Conservation (phyloP, 345 rosid genomes). For the Ceriops zippeliana region DNA sequence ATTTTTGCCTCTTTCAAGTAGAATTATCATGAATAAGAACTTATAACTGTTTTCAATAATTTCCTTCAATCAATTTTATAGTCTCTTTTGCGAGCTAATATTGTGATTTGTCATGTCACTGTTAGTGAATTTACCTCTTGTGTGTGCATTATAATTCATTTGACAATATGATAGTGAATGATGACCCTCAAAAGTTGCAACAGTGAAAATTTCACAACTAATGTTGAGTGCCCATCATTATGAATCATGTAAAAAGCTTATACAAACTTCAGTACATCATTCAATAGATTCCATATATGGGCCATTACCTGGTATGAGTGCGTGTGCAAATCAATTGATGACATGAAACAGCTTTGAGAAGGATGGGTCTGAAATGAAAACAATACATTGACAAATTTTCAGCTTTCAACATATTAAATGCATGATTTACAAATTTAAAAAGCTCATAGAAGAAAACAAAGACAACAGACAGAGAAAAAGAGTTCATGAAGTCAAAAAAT, state of each 20-base stretch:
- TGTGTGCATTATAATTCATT: not conserved
- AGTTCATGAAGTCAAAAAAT: not conserved
- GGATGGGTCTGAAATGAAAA: constrained; percentile 75
- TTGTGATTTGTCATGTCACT: too few relatives aligned
- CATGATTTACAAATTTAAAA: not conserved
- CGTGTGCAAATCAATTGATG: constrained; percentile 87
- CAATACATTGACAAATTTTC: not conserved
- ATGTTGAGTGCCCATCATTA: too few relatives aligned
- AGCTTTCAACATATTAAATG: not conserved
- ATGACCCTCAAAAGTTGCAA: not conserved
- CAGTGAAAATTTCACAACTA: constrained; percentile 5
- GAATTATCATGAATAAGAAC: not conserved
- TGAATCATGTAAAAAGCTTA: too few relatives aligned
- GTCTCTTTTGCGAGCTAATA: not conserved
- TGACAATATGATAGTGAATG: not conserved
- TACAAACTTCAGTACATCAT: too few relatives aligned
- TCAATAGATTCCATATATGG: not conserved
- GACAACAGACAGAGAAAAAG: not conserved
- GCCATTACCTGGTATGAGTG: constrained; percentile 72
- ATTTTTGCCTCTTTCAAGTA: too few relatives aligned
- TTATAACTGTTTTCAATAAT: not conserved
- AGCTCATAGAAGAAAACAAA: not conserved
- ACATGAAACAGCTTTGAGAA: constrained; percentile 91
- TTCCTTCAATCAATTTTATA: not conserved
- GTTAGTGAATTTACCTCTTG: too few relatives aligned